A percentile compares a stretch with the other conserved stretches of the same genome.
These are phyloP conservation scores for Pleurotus ostreatus DNA, from an alignment of 768 basidiomycete species.

Conservation along the genomic window DNA sequence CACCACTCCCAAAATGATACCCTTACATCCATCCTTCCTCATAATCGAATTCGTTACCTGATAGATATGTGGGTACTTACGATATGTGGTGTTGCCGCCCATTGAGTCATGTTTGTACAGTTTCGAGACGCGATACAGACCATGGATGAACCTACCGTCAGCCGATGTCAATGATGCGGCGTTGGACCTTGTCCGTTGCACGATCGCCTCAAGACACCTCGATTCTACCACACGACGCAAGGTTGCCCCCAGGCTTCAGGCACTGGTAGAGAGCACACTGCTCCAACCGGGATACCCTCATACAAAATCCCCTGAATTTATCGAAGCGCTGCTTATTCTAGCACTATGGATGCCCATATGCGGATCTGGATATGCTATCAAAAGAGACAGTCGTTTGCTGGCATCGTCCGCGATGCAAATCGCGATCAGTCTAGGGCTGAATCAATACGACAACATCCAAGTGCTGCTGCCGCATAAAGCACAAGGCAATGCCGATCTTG, in stretches of 20 bases:
- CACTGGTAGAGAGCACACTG: constrained; percentile 35
- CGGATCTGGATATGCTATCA: constrained; percentile 20
- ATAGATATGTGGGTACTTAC: constrained; percentile 28
- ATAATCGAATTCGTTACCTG: constrained; percentile 29
- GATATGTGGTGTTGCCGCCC: neutral
- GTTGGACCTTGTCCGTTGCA: constrained; percentile 41
- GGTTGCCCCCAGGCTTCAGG: constrained; percentile 35
- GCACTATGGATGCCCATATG: constrained; percentile 41
- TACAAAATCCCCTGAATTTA: constrained; percentile 36
- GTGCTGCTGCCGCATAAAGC: neutral
- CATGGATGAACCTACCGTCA: constrained; percentile 39
- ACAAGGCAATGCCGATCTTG: neutral
- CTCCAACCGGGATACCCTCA: constrained; percentile 36
- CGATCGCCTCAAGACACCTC: constrained; percentile 41
- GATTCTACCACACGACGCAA: constrained; percentile 27
- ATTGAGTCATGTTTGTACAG: constrained; percentile 17
- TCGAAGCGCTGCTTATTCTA: constrained; percentile 37
- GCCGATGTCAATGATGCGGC: constrained; percentile 24
- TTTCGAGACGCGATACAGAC: constrained; percentile 38
- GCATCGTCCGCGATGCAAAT: constrained; percentile 41
- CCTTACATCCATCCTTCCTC: constrained; percentile 23
- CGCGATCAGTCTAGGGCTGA: constrained; percentile 41
- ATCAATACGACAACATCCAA: neutral
- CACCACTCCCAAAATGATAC: constrained; percentile 12
- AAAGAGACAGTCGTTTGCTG: constrained; percentile 33